Conservation (phyloP, 441 rosid genomes). For the Bocquillonia castaneifolia region DNA sequence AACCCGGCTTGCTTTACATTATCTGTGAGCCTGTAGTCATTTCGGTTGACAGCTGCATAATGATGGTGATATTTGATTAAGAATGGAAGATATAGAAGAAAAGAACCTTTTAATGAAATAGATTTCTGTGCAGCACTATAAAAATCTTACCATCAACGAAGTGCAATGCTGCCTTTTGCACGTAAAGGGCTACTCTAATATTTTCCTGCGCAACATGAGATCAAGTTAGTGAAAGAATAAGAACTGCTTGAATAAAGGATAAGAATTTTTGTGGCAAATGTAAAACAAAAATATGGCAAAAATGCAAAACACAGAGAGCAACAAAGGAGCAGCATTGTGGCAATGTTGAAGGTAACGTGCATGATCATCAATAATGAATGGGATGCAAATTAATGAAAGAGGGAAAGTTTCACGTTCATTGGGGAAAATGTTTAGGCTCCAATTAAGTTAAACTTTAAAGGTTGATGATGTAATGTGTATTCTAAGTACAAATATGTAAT, state of each 20-base stretch:
- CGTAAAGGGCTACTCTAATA: constrained; percentile 58
- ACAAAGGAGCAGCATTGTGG: too few relatives aligned
- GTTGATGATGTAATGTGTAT: too few relatives aligned
- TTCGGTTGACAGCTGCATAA: constrained; percentile 41
- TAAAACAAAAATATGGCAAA: too few relatives aligned
- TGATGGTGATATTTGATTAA: constrained; percentile 2
- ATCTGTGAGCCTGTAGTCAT: constrained; percentile 36
- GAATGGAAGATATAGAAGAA: not conserved
- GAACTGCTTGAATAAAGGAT: constrained; percentile 1
- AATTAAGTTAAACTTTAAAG: too few relatives aligned
- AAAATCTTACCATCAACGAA: constrained; percentile 51
- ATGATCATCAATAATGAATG: too few relatives aligned
- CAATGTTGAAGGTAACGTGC: too few relatives aligned
- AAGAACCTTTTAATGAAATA: not conserved
- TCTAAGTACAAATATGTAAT: too few relatives aligned
- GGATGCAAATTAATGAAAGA: too few relatives aligned
- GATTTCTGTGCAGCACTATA: not conserved
- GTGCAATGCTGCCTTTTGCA: constrained; percentile 65
- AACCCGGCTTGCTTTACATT: constrained; percentile 43
- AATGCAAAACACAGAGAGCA: too few relatives aligned
- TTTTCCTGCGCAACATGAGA: constrained; percentile 44
- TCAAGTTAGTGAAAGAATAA: constrained; percentile 1
- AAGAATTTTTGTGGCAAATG: too few relatives aligned
- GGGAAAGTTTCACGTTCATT: too few relatives aligned
- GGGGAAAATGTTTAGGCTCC: too few relatives aligned